phyloP scores from a whole-genome alignment of 805 yeast species.

The Cyberlindnera sargentensis region DNA sequence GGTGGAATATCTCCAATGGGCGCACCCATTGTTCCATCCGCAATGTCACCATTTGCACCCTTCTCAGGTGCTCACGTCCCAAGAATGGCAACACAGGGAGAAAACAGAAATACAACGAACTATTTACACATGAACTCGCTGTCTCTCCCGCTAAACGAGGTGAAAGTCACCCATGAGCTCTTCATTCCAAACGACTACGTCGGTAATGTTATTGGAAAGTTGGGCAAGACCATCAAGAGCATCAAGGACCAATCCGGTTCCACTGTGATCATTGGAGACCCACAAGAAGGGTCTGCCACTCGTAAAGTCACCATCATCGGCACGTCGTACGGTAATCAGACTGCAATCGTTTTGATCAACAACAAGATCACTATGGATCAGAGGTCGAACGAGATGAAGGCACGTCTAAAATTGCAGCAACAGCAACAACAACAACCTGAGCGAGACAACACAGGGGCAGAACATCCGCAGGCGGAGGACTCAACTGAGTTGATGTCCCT shows the following conservation, averaged over 20 bases:
- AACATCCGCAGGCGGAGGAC: background rate
- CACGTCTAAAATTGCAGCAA: conserved; percentile 1
- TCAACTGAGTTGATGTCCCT: background rate
- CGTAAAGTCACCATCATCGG: conserved; percentile 67
- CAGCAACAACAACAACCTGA: background rate
- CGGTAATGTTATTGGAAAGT: conserved; percentile 81
- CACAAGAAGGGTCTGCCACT: conserved; percentile 45
- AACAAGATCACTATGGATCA: conserved; percentile 61
- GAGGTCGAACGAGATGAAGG: conserved; percentile 32
- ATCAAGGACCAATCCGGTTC: conserved; percentile 71
- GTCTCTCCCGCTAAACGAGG: conserved; percentile 1
- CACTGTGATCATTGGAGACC: conserved; percentile 62
- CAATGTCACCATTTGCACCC: background rate
- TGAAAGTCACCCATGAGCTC: conserved; percentile 54
- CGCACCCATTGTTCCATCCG: background rate
- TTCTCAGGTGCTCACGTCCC: background rate
- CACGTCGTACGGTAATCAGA: conserved; percentile 56
- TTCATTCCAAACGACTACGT: conserved; percentile 72
- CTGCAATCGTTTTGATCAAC: conserved; percentile 65
- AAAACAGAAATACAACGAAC: background rate
- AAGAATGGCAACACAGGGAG: background rate
- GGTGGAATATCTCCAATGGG: background rate
- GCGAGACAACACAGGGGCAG: background rate
- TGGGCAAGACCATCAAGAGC: conserved; percentile 75
- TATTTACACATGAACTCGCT: background rate